Conservation (phyloP, 495 filamentous ascomycete genomes). For the Gamarada debralockiae region DNA sequence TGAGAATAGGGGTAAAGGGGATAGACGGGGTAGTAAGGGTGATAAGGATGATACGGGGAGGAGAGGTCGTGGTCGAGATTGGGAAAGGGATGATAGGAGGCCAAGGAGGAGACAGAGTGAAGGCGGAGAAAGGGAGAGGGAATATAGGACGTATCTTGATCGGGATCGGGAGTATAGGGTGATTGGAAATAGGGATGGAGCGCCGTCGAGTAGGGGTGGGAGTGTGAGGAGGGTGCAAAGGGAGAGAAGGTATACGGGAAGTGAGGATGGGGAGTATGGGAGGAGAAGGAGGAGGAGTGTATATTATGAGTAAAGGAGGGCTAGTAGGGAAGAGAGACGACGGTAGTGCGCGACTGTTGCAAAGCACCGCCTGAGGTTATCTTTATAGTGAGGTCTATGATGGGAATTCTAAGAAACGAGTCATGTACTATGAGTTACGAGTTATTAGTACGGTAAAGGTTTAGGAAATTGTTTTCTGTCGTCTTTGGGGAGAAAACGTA, state of each 20-base stretch:
- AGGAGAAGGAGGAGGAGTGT: not conserved
- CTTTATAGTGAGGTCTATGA: slow-evolving; percentile 6
- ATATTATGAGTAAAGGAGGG: too few species aligned
- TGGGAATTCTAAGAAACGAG: too few species aligned
- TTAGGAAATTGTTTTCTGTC: too few species aligned
- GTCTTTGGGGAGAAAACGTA: too few species aligned
- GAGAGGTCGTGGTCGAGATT: not conserved
- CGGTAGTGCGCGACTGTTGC: not conserved
- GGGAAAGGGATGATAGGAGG: not conserved
- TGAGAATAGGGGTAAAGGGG: not conserved
- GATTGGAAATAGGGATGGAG: too few species aligned
- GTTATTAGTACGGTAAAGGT: too few species aligned
- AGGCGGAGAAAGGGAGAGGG: not conserved
- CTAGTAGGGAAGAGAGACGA: not conserved
- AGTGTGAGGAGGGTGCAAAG: not conserved
- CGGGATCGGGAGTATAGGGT: too few species aligned
- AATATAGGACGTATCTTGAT: not conserved
- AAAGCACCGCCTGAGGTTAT: not conserved
- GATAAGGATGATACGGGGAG: not conserved
- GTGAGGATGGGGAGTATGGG: not conserved
- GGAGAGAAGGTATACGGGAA: not conserved
- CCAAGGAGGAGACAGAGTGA: not conserved
- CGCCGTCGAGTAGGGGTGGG: not conserved
- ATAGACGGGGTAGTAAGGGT: not conserved
- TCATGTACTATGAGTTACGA: too few species aligned